Conservation (phyloP, 768 basidiomycete genomes). For the Amanita phalloides region DNA sequence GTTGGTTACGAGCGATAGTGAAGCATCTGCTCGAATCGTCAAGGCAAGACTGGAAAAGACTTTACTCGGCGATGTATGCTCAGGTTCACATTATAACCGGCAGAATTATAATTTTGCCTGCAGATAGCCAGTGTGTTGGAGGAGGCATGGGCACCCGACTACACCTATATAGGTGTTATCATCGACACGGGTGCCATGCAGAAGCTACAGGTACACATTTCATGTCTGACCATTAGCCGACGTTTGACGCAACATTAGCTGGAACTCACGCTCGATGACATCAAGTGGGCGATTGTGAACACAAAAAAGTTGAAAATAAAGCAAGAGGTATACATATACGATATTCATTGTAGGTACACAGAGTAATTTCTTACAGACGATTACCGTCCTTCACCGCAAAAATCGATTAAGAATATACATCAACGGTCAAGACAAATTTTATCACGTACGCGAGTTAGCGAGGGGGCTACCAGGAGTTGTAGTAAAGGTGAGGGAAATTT, state of each 20-base stretch:
- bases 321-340: slow-evolving; percentile 45
- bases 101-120: neutral
- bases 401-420: slow-evolving; percentile 73
- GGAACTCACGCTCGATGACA: slow-evolving; percentile 84
- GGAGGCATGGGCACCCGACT: slow-evolving; percentile 91
- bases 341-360: neutral
- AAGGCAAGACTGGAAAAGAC: slow-evolving; percentile 96
- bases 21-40: slow-evolving; percentile 94
- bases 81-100: neutral
- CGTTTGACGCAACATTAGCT: slow-evolving; percentile 37
- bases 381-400: slow-evolving; percentile 65
- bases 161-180: slow-evolving; percentile 89
- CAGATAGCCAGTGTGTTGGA: slow-evolving; percentile 89
- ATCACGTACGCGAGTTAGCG: slow-evolving; percentile 78
- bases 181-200: slow-evolving; percentile 82
- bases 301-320: slow-evolving; percentile 90
- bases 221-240: neutral
- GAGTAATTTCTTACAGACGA: slow-evolving; percentile 35
- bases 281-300: slow-evolving; percentile 84
- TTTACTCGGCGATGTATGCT: slow-evolving; percentile 76
- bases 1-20: slow-evolving; percentile 73
- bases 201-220: slow-evolving; percentile 62
- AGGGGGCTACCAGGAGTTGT: slow-evolving; percentile 76
- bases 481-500: slow-evolving; percentile 58
- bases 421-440: slow-evolving; percentile 70